Evolutionary conservation across 768 basidiomycete species (phyloP).

Genomic region (Trametes coccinea): DNA sequence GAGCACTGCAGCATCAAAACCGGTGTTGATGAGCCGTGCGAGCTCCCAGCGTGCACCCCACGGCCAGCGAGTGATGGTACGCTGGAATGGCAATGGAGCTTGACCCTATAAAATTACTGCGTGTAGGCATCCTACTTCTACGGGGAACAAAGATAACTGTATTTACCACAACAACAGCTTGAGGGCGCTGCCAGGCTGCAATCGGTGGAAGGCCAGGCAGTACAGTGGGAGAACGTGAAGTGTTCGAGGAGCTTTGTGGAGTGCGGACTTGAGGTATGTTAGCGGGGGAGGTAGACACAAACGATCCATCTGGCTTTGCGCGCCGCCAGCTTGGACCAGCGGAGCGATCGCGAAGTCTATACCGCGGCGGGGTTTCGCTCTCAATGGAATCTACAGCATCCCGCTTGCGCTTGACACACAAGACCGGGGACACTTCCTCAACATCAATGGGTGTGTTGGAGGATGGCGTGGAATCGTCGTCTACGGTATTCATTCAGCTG

Average conservation of each 20-base stretch:
- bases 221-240: not conserved
- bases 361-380: not conserved
- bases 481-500: not conserved
- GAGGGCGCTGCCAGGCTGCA: not conserved
- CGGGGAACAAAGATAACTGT: no score
- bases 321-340: no score
- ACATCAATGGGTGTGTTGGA: no score
- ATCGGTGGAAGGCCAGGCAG: not conserved
- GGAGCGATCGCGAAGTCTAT: not conserved
- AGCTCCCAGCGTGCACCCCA: constrained; percentile 57
- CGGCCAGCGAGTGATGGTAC: constrained; percentile 7
- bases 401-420: not conserved
- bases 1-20: constrained; percentile 32
- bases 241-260: no score
- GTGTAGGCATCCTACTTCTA: not conserved
- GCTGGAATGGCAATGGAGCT: not conserved
- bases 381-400: not conserved
- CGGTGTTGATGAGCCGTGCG: constrained; percentile 41
- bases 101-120: not conserved
- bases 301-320: no score
- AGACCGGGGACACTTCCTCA: not conserved
- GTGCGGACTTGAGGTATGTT: no score
- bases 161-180: constrained; percentile 12
- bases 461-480: not conserved
- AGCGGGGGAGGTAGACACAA: no score